Evolutionary conservation across 768 basidiomycete genomes (phyloP), one percentile per base, ranked within the genome.

Genomic region (Leccinum barrowsii): DNA sequence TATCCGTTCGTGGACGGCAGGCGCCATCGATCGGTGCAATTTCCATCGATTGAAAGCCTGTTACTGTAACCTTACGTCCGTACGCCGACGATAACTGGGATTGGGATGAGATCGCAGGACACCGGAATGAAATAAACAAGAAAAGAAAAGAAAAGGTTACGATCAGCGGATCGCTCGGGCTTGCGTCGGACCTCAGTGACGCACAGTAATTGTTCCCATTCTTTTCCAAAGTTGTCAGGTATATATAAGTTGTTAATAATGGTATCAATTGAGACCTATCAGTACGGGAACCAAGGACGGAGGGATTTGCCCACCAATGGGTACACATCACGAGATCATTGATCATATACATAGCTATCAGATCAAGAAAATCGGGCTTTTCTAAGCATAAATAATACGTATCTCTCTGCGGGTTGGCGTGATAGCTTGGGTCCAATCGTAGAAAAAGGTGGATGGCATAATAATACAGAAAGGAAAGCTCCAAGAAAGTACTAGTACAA

Each of bases 401-500:
- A 52, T 47, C 28, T 54, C 54, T 50, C 48, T 50, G 4, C 42
- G 52, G 2, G n/a, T 42, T 42, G 40, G 17, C 40, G 49, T 60
- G 55, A 52, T 59, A 47, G 53, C 52, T 49, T 32, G 24, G 26
- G 54, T 68, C 60, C 62, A 44, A 55, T 58, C 28, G 53, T 44
- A 44, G 42, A 21, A 42, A 42, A 11, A 70, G 50, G 60, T 61
- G 59, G 59, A 51, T 62, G 67, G 42, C 57, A 68, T 67, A 51
- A 50, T 50, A 51, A 70, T 73, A 71, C 63, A 73, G 60, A 62
- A 61, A 71, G 5, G 19, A 44, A 53, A 62, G 51, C 52, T 67
- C 63, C 70, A 71, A 71, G 67, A 73, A 71, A 21, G 15, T 22
- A 56, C n/a, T 22, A 56, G 59, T 66, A 73, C 34, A 22, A 15